Conservation (phyloP, 1,284 basidiomycete genomes). For the Cronartium quercuum region DNA sequence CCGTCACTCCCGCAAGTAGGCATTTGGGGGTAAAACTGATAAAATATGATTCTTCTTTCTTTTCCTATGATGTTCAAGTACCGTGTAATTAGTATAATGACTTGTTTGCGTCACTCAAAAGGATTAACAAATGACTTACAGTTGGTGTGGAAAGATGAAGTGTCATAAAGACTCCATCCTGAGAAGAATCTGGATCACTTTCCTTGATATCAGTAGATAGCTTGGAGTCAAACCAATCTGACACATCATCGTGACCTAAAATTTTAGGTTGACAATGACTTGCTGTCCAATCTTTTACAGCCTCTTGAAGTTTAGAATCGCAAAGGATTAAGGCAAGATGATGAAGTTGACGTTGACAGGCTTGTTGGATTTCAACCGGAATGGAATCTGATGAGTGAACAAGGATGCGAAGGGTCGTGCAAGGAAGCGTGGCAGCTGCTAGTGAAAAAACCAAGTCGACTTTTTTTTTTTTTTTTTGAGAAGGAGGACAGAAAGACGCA, state of each 20-base stretch:
- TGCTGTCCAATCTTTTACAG: not conserved
- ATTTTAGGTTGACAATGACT: conserved; percentile 1
- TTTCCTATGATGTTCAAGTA: not conserved
- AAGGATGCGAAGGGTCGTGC: not conserved
- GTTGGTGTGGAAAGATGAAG: not conserved
- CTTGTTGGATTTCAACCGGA: conserved; percentile 2
- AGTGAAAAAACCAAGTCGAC: conserved; percentile 15
- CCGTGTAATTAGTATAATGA: not conserved
- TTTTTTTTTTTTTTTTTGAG: not conserved
- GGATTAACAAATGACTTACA: not conserved
- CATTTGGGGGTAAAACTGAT: not conserved
- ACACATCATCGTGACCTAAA: not conserved
- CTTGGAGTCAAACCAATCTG: not conserved
- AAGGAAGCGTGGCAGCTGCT: conserved; percentile 2
- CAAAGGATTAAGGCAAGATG: conserved; percentile 4
- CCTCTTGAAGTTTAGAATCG: not conserved
- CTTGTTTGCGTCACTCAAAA: not conserved
- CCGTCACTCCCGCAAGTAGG: conserved; percentile 31
- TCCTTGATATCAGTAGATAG: not conserved
- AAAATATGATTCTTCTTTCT: not conserved
- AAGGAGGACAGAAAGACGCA: too few relatives aligned
- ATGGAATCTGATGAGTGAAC: not conserved
- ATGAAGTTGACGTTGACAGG: not conserved
- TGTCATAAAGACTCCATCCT: not conserved
- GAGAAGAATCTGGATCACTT: not conserved